phyloP scores from a whole-genome alignment of 371 early-diverging fungal species.

The Mortierella sp. region DNA sequence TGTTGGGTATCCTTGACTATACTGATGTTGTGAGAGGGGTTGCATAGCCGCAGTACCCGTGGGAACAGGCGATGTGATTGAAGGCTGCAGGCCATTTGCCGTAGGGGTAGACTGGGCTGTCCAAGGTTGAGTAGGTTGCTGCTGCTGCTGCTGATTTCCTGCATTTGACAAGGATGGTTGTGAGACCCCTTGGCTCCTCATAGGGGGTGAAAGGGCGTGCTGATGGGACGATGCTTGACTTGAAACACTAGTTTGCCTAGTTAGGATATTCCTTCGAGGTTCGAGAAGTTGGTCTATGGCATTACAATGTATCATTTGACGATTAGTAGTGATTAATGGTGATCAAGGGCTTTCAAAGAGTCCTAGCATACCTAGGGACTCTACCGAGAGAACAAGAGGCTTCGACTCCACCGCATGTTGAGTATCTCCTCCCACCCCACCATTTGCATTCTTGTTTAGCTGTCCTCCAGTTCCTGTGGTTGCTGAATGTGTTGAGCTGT shows the following conservation, averaged over 20 bases:
- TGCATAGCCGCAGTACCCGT: background rate
- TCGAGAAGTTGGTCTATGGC: conserved; percentile 32
- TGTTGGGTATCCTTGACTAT: conserved; percentile 1
- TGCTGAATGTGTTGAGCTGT: background rate
- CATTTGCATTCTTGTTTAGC: background rate
- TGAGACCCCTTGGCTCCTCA: conserved; percentile 4
- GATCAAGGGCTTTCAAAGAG: background rate
- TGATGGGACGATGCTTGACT: conserved; percentile 39
- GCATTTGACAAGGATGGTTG: conserved; percentile 23
- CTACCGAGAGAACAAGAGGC: conserved; percentile 43
- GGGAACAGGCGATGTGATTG: conserved; percentile 14
- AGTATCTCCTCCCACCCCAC: background rate
- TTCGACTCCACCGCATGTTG: conserved; percentile 13
- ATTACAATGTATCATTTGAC: background rate
- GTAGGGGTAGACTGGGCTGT: background rate
- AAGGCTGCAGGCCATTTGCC: conserved; percentile 6
- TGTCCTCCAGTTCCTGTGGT: conserved; percentile 1
- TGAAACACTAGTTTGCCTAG: conserved; percentile 34
- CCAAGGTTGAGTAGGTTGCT: conserved; percentile 23
- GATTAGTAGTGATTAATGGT: background rate
- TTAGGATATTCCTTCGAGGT: conserved; percentile 20
- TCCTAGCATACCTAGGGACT: conserved; percentile 34
- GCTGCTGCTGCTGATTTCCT: conserved; percentile 27
- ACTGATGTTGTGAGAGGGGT: conserved; percentile 8
- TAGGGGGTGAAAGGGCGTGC: conserved; percentile 14